These are phyloP conservation scores for Boletus rubescentipes DNA, from an alignment of 768 basidiomycete species.

Conservation along the genomic window DNA sequence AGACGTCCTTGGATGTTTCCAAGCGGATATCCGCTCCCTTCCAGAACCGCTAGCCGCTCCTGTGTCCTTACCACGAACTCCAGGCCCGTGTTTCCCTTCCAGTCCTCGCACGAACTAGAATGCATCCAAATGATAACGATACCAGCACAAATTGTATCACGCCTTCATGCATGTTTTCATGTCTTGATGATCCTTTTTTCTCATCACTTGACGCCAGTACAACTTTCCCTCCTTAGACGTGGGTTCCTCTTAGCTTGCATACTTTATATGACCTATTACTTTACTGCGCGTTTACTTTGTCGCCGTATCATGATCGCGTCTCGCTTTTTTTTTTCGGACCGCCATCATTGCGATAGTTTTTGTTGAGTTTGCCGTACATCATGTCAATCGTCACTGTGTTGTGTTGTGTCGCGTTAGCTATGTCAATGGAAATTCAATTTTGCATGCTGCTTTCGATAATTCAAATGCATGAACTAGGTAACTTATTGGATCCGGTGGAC, in stretches of 20 bases:
- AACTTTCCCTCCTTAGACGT: not conserved
- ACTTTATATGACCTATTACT: conserved; percentile 8
- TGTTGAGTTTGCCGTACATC: conserved; percentile 14
- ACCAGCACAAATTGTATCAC: conserved; percentile 28
- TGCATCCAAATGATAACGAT: conserved; percentile 26
- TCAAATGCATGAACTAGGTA: too few relatives aligned
- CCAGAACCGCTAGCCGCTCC: not conserved
- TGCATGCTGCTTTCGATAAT: conserved; percentile 14
- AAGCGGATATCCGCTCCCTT: not conserved
- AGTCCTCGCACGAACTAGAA: conserved; percentile 29
- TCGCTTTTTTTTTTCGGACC: not conserved
- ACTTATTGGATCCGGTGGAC: too few relatives aligned
- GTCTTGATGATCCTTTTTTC: conserved; percentile 5
- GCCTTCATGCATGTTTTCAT: conserved; percentile 16
- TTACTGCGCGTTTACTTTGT: conserved; percentile 15
- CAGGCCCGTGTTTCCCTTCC: conserved; percentile 7
- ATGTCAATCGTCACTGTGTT: conserved; percentile 25
- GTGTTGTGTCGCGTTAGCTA: conserved; percentile 28
- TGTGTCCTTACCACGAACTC: not conserved
- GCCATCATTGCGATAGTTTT: conserved; percentile 13
- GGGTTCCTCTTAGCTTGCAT: not conserved
- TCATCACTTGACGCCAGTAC: not conserved
- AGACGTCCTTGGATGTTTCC: not conserved
- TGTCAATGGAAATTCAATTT: conserved; percentile 11
- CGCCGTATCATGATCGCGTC: conserved; percentile 2